Conservation (phyloP, 2,329 filamentous ascomycete species). For the Trichoderma sp. region DNA sequence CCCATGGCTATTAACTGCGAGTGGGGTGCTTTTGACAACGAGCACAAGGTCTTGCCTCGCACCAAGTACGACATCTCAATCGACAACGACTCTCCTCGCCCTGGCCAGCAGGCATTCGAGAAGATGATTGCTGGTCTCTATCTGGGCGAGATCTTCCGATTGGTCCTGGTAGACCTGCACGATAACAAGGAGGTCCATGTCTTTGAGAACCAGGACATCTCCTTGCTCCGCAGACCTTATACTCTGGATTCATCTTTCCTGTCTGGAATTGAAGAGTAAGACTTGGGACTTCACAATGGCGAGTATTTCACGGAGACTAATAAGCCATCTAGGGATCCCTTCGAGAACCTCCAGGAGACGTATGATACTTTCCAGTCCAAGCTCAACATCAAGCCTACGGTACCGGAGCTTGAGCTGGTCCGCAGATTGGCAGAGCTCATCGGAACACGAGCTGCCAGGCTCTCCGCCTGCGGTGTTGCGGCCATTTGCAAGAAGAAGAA, state of each 20-base stretch:
- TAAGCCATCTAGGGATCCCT: constrained; percentile 67
- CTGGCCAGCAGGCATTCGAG: constrained; percentile 92
- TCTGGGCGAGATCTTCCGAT: constrained; percentile 89
- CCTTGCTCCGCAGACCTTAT: constrained; percentile 80
- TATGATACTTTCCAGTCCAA: constrained; percentile 75
- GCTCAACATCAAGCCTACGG: constrained; percentile 68
- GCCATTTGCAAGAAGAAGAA: constrained; percentile 97
- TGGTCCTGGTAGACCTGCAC: constrained; percentile 81
- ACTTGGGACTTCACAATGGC: constrained; percentile 22
- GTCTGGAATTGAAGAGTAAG: constrained; percentile 83
- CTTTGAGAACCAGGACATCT: constrained; percentile 80
- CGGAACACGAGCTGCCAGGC: constrained; percentile 86
- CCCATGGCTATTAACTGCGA: constrained; percentile 98
- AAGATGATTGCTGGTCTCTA: constrained; percentile 98
- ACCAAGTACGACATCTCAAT: constrained; percentile 85
- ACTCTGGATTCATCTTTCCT: constrained; percentile 90
- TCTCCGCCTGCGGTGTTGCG: constrained; percentile 91
- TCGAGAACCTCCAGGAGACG: constrained; percentile 91
- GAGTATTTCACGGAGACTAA: background rate
- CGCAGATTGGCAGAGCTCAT: constrained; percentile 90
- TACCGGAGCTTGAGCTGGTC: constrained; percentile 82
- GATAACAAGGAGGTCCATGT: constrained; percentile 72
- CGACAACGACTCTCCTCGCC: constrained; percentile 86
- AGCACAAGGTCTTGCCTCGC: constrained; percentile 80
- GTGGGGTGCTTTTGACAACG: constrained; percentile 95